Evolutionary conservation across 73 alveolate genomes (phyloP).

Genomic region (Paramecium bursaria): DNA sequence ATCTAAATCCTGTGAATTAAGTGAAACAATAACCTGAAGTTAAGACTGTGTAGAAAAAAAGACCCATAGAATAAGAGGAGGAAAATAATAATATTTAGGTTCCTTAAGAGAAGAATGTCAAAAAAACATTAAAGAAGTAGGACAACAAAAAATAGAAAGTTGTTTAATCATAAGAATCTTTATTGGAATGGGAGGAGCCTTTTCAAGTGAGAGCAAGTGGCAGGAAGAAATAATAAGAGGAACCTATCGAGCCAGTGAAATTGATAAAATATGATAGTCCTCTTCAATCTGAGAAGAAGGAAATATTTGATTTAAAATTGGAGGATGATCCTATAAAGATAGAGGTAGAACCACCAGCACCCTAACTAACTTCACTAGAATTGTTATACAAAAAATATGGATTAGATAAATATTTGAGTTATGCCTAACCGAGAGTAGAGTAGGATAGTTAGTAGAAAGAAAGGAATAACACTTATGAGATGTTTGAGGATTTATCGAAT

Average conservation of each 20-base stretch:
- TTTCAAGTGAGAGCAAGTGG: background rate
- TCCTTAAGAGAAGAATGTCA: too few relatives aligned
- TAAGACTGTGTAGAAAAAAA: slow-evolving; percentile 9
- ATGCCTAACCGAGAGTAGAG: background rate
- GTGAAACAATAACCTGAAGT: background rate
- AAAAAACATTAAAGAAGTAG: too few relatives aligned
- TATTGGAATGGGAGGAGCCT: too few relatives aligned
- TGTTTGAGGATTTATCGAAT: background rate
- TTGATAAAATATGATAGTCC: background rate
- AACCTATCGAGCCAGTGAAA: slow-evolving; percentile 3
- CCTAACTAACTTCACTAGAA: too few relatives aligned
- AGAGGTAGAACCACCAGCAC: background rate
- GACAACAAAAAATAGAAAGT: too few relatives aligned
- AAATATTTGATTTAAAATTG: background rate
- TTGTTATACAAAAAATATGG: slow-evolving; percentile 44
- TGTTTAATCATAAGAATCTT: too few relatives aligned
- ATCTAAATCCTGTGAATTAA: slow-evolving; percentile 12
- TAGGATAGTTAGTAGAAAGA: slow-evolving; percentile 2
- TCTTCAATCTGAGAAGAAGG: slow-evolving; percentile 21
- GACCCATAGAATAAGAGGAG: background rate
- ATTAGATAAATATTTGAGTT: slow-evolving; percentile 31
- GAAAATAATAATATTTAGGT: too few relatives aligned
- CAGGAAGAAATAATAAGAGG: slow-evolving; percentile 16
- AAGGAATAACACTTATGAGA: background rate
- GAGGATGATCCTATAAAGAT: slow-evolving; percentile 17